Conservation (phyloP, 345 rosid species). For the Lumnitzera littorea region DNA sequence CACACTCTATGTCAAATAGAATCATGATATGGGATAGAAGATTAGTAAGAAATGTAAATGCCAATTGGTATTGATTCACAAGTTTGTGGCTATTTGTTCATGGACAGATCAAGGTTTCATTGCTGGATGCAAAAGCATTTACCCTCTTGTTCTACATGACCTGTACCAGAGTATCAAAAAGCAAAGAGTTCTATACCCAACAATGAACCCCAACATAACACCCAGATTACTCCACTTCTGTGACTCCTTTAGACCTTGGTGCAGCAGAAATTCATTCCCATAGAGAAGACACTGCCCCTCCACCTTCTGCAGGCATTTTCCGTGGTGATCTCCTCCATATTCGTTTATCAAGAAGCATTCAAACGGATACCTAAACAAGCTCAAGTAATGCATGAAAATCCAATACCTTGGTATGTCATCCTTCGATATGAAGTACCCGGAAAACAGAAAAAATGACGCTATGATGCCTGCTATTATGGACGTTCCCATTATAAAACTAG, state of each 20-base stretch:
- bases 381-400: slow-evolving; percentile 82
- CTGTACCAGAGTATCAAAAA: slow-evolving; percentile 64
- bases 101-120: too few species aligned
- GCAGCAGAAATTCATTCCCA: slow-evolving; percentile 43
- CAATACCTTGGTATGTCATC: slow-evolving; percentile 66
- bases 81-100: too few species aligned
- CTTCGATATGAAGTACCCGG: slow-evolving; percentile 72
- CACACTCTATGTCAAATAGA: too few species aligned
- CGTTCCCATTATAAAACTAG: slow-evolving; percentile 88
- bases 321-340: slow-evolving; percentile 50
- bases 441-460: slow-evolving; percentile 91
- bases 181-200: slow-evolving; percentile 73
- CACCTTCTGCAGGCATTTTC: slow-evolving; percentile 29
- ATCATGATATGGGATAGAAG: background rate
- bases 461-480: slow-evolving; percentile 79
- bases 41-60: too few species aligned
- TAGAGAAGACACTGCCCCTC: slow-evolving; percentile 28
- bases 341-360: slow-evolving; percentile 78
- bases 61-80: too few species aligned
- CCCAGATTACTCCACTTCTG: slow-evolving; percentile 75
- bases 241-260: slow-evolving; percentile 50
- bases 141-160: slow-evolving; percentile 49
- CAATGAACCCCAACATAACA: slow-evolving; percentile 62
- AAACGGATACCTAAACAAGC: slow-evolving; percentile 76
- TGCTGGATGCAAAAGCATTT: background rate